A percentile compares a stretch with the other conserved stretches of the same genome.
These are phyloP conservation scores for Candolleomyces efflorescens DNA, from an alignment of 768 basidiomycete genomes.

Conservation along the genomic window DNA sequence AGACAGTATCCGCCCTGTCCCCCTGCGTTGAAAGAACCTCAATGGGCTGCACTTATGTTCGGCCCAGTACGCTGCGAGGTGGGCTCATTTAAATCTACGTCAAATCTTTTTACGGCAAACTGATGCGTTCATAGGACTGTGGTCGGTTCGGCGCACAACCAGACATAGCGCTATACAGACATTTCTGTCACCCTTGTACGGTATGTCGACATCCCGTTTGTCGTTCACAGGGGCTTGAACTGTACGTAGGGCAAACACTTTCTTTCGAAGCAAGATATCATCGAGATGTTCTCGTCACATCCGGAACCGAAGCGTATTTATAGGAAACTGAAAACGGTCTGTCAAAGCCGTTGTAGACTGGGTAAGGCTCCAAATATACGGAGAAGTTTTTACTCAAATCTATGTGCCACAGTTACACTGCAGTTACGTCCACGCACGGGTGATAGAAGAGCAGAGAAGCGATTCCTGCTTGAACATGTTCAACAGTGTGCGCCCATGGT, in stretches of 20 bases:
- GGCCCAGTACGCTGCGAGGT: neutral
- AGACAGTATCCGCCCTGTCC: neutral
- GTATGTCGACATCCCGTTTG: neutral
- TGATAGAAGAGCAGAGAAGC: neutral
- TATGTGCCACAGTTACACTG: neutral
- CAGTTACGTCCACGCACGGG: neutral
- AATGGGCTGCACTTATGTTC: neutral
- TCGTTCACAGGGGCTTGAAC: neutral
- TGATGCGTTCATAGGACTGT: neutral
- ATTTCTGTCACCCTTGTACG: neutral
- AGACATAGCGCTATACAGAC: conserved; percentile 1
- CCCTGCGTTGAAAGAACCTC: neutral
- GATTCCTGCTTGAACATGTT: neutral
- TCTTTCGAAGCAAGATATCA: neutral
- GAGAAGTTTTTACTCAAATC: too few species aligned
- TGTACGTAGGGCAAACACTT: neutral
- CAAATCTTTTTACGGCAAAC: too few species aligned
- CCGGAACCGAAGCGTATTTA: neutral
- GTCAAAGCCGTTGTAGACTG: neutral
- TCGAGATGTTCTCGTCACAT: conserved; percentile 1
- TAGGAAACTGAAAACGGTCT: neutral
- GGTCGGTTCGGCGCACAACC: neutral
- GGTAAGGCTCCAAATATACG: neutral
- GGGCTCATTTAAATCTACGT: neutral
- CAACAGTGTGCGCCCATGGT: neutral